Conservation (phyloP, 495 filamentous ascomycete genomes). For the Trichoderma virens region DNA sequence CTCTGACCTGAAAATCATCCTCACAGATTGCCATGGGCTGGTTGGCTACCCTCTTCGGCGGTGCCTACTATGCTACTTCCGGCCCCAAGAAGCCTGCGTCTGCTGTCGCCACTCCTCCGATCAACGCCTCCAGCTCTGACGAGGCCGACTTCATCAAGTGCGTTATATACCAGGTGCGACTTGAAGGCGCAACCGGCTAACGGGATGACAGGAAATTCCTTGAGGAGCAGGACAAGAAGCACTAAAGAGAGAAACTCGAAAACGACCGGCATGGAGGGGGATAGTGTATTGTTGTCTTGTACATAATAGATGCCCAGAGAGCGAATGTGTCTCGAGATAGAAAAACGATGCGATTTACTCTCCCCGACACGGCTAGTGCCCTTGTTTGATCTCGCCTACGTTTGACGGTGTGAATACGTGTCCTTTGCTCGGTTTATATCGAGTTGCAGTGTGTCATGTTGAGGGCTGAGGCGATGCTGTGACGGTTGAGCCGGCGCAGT, state of each 20-base stretch:
- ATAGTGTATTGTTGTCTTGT: conserved; percentile 1
- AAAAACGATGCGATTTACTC: not conserved
- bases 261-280: not conserved
- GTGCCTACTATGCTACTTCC: conserved; percentile 43
- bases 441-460: no score
- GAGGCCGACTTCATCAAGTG: conserved; percentile 98
- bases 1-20: conserved; percentile 18
- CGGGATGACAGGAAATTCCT: conserved; percentile 12
- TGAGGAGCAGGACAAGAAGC: conserved; percentile 13
- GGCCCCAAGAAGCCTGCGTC: conserved; percentile 56
- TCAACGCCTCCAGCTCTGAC: conserved; percentile 81
- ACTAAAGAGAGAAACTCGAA: not conserved
- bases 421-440: no score
- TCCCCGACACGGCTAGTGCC: not conserved
- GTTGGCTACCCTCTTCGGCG: conserved; percentile 59
- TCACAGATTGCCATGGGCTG: conserved; percentile 77
- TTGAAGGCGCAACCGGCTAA: not conserved
- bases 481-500: no score
- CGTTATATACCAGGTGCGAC: conserved; percentile 23
- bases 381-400: not conserved
- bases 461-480: no score
- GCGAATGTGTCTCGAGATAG: conserved; percentile 1
- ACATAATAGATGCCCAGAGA: conserved; percentile 6
- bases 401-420: no score
- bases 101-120: conserved; percentile 58